Conservation (phyloP, 2,329 filamentous ascomycete genomes). For the Nannizziopsis arthrosporioides region DNA sequence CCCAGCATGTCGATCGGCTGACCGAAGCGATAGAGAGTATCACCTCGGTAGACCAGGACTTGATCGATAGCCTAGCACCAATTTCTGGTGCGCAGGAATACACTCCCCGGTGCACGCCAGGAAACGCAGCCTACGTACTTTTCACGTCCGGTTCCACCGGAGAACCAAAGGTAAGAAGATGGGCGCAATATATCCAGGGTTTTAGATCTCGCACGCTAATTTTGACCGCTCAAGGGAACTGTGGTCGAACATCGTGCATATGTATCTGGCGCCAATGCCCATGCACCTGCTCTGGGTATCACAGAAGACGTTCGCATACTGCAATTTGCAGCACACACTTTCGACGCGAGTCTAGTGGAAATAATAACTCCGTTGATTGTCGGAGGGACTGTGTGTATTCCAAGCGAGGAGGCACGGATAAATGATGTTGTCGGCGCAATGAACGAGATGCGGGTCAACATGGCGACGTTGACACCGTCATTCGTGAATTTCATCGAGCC, state of each 20-base stretch:
- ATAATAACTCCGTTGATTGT: conserved; percentile 43
- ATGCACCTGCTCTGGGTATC: conserved; percentile 42
- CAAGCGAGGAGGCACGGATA: conserved; percentile 39
- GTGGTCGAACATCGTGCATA: conserved; percentile 51
- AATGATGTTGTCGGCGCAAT: conserved; percentile 42
- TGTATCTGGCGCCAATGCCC: conserved; percentile 43
- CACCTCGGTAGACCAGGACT: conserved; percentile 22
- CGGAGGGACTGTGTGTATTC: conserved; percentile 50
- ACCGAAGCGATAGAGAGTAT: conserved; percentile 19
- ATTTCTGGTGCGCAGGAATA: conserved; percentile 13
- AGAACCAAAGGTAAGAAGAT: conserved; percentile 40
- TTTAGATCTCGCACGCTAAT: too few relatives aligned
- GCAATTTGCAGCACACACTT: conserved; percentile 45
- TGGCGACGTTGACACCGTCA: conserved; percentile 49
- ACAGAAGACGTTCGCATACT: conserved; percentile 44
- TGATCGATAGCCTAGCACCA: conserved; percentile 19
- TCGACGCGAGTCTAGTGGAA: conserved; percentile 46
- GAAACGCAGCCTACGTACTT: conserved; percentile 43
- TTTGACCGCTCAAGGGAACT: conserved; percentile 37
- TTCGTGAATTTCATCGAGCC: conserved; percentile 41
- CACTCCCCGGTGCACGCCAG: conserved; percentile 21
- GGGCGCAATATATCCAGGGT: too few relatives aligned
- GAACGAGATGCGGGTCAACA: conserved; percentile 42
- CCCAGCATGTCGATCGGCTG: conserved; percentile 18
- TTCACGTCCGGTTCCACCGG: conserved; percentile 49